phyloP scores from a whole-genome alignment of 768 basidiomycete genomes.

The Termitomyces sp. region DNA sequence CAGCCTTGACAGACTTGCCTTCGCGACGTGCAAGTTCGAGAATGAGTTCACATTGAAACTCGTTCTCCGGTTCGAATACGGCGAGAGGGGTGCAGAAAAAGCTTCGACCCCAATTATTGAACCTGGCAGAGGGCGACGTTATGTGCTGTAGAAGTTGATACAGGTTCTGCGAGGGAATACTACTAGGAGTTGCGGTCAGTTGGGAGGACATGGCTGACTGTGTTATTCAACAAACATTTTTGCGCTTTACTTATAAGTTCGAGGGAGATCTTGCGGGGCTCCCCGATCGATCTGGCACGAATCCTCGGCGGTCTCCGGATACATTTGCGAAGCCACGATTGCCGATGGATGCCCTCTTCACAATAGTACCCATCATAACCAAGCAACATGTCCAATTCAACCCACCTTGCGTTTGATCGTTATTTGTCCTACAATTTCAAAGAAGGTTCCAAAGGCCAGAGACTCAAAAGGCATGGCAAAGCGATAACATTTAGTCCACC shows the following conservation, averaged over 20 bases:
- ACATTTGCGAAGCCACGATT: background rate
- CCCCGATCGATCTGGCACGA: constrained; percentile 21
- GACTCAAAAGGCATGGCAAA: background rate
- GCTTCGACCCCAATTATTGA: constrained; percentile 86
- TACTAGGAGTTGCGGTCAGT: constrained; percentile 26
- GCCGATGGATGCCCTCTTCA: background rate
- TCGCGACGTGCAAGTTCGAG: constrained; percentile 79
- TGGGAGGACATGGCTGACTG: constrained; percentile 29
- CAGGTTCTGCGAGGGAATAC: constrained; percentile 42
- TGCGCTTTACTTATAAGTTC: constrained; percentile 30
- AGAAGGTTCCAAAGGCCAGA: constrained; percentile 1
- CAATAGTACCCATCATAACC: background rate
- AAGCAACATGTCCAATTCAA: background rate
- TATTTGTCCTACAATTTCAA: background rate
- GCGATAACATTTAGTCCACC: background rate
- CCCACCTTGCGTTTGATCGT: background rate
- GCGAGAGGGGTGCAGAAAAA: constrained; percentile 65
- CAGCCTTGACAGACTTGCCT: constrained; percentile 67
- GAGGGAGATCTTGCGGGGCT: constrained; percentile 12
- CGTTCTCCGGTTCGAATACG: constrained; percentile 72
- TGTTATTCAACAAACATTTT: constrained; percentile 25
- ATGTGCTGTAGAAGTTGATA: constrained; percentile 51
- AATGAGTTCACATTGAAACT: constrained; percentile 64
- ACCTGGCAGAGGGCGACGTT: constrained; percentile 41
- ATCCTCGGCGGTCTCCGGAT: constrained; percentile 27